Percentiles rank a stretch among this genome's conserved stretches.
Evolutionary conservation across 768 basidiomycete genomes (phyloP).

Genomic region (Daedalea quercina): DNA sequence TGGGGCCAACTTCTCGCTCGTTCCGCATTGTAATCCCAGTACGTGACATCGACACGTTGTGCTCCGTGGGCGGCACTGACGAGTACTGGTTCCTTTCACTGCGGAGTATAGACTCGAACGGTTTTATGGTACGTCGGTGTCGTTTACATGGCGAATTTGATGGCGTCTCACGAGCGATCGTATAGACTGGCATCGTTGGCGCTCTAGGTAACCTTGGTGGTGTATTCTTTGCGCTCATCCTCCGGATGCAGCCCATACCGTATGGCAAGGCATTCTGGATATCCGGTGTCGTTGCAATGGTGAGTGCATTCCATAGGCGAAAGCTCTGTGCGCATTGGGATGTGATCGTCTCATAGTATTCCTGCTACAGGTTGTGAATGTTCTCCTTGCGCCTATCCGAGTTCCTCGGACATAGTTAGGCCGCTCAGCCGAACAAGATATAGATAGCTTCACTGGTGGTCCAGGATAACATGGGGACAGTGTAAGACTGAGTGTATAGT

Average conservation of each 20-base stretch:
- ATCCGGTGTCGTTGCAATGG: slow-evolving; percentile 35
- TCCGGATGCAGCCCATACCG: slow-evolving; percentile 35
- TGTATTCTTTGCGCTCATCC: slow-evolving; percentile 41
- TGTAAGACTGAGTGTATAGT: too few relatives aligned
- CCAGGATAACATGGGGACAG: too few relatives aligned
- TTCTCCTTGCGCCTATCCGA: slow-evolving; percentile 11
- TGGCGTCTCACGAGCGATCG: background rate
- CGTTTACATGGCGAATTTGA: background rate
- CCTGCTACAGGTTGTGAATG: slow-evolving; percentile 13
- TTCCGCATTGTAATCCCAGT: slow-evolving; percentile 42
- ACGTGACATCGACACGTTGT: slow-evolving; percentile 11
- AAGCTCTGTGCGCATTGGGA: too few relatives aligned
- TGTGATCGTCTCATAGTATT: too few relatives aligned
- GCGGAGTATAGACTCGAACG: slow-evolving; percentile 22
- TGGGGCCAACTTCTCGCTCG: slow-evolving; percentile 44
- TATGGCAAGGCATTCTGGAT: slow-evolving; percentile 42
- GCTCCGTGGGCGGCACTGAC: background rate
- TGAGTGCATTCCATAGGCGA: slow-evolving; percentile 4
- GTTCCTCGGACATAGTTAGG: slow-evolving; percentile 9
- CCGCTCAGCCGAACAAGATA: background rate
- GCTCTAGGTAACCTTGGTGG: slow-evolving; percentile 37
- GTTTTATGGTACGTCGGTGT: slow-evolving; percentile 26
- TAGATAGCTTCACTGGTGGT: background rate
- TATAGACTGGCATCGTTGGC: slow-evolving; percentile 32
- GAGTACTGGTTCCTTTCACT: background rate